Conservation (phyloP, 768 basidiomycete genomes). For the Pulveroboletus frians region DNA sequence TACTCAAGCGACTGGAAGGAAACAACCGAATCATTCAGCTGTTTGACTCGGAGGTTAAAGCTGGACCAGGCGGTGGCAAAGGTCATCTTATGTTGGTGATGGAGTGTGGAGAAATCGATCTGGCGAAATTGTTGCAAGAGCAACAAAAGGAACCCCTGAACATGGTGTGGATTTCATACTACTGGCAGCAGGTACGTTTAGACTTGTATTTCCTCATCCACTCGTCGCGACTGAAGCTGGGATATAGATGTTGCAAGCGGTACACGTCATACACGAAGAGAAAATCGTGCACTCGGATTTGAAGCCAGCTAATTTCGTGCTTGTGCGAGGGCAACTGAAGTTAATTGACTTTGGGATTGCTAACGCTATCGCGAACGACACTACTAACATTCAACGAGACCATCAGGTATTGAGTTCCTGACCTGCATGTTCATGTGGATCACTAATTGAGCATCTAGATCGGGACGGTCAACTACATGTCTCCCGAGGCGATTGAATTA, state of each 20-base stretch:
- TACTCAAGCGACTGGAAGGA: conserved; percentile 90
- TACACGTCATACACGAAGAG: conserved; percentile 97
- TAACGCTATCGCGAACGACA: conserved; percentile 97
- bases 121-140: conserved; percentile 78
- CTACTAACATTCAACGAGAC: conserved; percentile 95
- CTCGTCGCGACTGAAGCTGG: background rate
- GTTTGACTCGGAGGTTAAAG: conserved; percentile 84
- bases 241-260: conserved; percentile 90
- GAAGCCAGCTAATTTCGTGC: conserved; percentile 97
- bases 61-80: conserved; percentile 57
- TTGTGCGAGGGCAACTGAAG: conserved; percentile 92
- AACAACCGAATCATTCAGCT: conserved; percentile 89
- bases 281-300: conserved; percentile 98
- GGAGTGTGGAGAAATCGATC: conserved; percentile 95
- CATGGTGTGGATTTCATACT: conserved; percentile 92
- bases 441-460: conserved; percentile 46
- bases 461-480: conserved; percentile 98
- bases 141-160: conserved; percentile 81
- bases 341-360: conserved; percentile 99
- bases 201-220: background rate
- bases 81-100: conserved; percentile 82
- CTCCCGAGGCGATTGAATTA: conserved; percentile 91
- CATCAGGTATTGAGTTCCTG: conserved; percentile 59
- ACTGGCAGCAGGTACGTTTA: conserved; percentile 86
- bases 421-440: background rate